A percentile compares a stretch with the other conserved stretches of the same genome.
Evolutionary conservation across 257 asterid species (phyloP).

Genomic region (Scutellaria galericulata): DNA sequence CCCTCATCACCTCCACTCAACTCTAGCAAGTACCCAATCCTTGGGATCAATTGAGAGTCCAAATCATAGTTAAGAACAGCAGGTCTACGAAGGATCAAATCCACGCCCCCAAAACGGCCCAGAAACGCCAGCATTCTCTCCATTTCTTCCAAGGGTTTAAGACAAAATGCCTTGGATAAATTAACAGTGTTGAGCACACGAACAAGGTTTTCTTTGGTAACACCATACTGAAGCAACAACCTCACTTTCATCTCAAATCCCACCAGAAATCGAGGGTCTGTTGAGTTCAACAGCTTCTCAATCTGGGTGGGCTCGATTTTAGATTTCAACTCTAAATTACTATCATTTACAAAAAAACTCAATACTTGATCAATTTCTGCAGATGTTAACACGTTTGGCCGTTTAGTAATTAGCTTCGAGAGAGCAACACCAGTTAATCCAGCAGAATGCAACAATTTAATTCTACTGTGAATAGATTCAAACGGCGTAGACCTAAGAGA

Average conservation of each 20-base stretch:
- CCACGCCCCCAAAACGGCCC: constrained; percentile 68
- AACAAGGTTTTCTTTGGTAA: constrained; percentile 62
- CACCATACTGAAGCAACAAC: constrained; percentile 58
- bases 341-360: constrained; percentile 44
- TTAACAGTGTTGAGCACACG: constrained; percentile 72
- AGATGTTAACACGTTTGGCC: constrained; percentile 66
- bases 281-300: constrained; percentile 57
- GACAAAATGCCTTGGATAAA: constrained; percentile 67
- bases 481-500: constrained; percentile 50
- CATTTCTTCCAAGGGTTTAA: constrained; percentile 61
- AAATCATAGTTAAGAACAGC: constrained; percentile 69
- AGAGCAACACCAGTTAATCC: constrained; percentile 62
- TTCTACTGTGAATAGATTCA: constrained; percentile 55
- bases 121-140: constrained; percentile 67
- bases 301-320: constrained; percentile 59
- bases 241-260: constrained; percentile 72
- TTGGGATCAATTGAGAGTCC: constrained; percentile 74
- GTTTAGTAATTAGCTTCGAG: constrained; percentile 55
- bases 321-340: constrained; percentile 50
- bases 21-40: constrained; percentile 67
- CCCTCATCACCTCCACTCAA: constrained; percentile 66
- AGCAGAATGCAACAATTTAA: constrained; percentile 54
- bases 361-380: constrained; percentile 50
- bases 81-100: constrained; percentile 74
- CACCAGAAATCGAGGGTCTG: constrained; percentile 51